phyloP scores from a whole-genome alignment of 257 asterid genomes.

The Salvia splendens region DNA sequence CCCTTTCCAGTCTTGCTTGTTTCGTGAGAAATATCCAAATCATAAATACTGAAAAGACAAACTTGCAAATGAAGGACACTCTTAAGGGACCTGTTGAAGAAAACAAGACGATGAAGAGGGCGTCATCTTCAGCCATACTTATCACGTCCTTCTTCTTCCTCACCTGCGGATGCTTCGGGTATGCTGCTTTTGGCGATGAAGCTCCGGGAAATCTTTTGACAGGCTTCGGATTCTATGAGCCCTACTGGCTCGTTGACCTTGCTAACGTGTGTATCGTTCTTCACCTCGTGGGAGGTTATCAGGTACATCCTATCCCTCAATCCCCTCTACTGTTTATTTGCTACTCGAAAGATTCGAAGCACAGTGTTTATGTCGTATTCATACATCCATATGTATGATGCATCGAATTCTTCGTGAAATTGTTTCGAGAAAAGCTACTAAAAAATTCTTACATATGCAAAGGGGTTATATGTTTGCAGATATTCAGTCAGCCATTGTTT shows the following conservation, averaged over 20 bases:
- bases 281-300: conserved; percentile 72
- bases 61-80: conserved; percentile 52
- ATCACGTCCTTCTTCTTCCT: conserved; percentile 63
- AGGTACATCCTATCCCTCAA: conserved; percentile 36
- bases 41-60: conserved; percentile 19
- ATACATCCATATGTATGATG: background rate
- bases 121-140: conserved; percentile 43
- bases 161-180: conserved; percentile 67
- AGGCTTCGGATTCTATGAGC: conserved; percentile 76
- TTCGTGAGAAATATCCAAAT: background rate
- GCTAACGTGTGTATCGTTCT: conserved; percentile 70
- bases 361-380: background rate
- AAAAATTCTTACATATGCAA: background rate
- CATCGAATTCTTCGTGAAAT: too few species aligned
- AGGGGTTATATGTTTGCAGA: conserved; percentile 37
- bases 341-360: conserved; percentile 8
- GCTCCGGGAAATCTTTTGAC: conserved; percentile 72
- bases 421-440: background rate
- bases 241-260: conserved; percentile 70
- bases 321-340: background rate
- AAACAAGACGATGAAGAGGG: conserved; percentile 60
- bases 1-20: background rate
- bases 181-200: conserved; percentile 67
- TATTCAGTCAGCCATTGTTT: conserved; percentile 68
- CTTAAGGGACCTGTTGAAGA: conserved; percentile 52